A percentile compares a stretch with the other conserved stretches of the same genome.
These are phyloP conservation scores for Grosmannia clavigera DNA, from an alignment of 2,329 filamentous ascomycete genomes.

Conservation along the genomic window DNA sequence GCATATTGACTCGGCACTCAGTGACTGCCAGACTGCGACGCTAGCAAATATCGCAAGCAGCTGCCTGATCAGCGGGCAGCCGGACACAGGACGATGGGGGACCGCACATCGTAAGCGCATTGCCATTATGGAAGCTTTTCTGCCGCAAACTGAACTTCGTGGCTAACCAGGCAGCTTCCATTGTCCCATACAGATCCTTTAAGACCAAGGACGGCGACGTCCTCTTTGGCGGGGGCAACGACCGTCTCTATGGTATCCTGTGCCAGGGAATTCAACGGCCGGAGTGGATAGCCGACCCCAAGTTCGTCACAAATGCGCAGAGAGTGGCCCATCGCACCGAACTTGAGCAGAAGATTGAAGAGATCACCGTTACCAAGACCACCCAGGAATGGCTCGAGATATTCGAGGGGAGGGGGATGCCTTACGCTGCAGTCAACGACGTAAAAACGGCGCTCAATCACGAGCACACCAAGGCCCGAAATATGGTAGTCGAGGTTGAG, in stretches of 20 bases:
- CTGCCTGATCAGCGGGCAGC: conserved; percentile 74
- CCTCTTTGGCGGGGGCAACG: conserved; percentile 61
- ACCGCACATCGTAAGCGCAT: conserved; percentile 73
- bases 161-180: conserved; percentile 51
- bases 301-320: conserved; percentile 48
- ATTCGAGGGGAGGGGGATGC: conserved; percentile 85
- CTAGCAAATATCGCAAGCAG: conserved; percentile 93
- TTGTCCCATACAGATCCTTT: conserved; percentile 89
- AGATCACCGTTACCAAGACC: conserved; percentile 59
- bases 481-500: conserved; percentile 82
- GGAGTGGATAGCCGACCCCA: conserved; percentile 47
- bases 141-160: too few species aligned
- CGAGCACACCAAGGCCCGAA: conserved; percentile 68
- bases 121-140: not conserved
- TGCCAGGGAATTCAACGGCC: conserved; percentile 45
- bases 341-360: conserved; percentile 70
- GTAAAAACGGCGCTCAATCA: conserved; percentile 75
- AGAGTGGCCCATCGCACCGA: conserved; percentile 60
- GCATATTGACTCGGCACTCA: conserved; percentile 82
- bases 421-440: conserved; percentile 87
- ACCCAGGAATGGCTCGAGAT: conserved; percentile 80
- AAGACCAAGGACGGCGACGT: conserved; percentile 59
- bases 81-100: conserved; percentile 84
- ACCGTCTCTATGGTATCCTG: conserved; percentile 53
- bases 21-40: conserved; percentile 90